Percentiles rank a stretch among this genome's conserved stretches.
Conservation (phyloP, 169 alveolate species). For the Plasmodium vivax region DNA sequence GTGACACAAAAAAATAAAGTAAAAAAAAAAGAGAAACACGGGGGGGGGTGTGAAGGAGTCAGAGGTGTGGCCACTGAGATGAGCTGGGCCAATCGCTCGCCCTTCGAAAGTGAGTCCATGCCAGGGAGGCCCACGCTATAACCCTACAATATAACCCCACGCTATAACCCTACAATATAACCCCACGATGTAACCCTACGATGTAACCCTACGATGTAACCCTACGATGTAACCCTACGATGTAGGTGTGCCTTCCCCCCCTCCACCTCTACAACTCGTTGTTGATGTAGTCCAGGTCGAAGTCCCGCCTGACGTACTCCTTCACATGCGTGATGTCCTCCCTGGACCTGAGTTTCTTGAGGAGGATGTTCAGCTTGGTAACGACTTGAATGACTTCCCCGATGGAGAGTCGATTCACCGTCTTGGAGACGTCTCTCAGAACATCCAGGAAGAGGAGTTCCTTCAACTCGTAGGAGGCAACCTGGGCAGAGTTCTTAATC, state of each 20-base stretch:
- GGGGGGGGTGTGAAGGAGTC: neutral
- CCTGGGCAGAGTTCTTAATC: conserved; percentile 17
- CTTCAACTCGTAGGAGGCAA: conserved; percentile 44
- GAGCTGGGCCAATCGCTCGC: no score
- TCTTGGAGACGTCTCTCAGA: conserved; percentile 41
- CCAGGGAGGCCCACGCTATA: neutral
- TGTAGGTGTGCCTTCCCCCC: neutral
- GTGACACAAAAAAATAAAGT: neutral
- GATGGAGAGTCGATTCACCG: conserved; percentile 5
- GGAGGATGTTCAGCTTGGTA: conserved; percentile 30
- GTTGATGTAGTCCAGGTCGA: conserved; percentile 22
- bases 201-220: no score
- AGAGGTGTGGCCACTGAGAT: neutral
- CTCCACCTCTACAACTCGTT: conserved; percentile 1
- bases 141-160: no score
- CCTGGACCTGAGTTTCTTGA: conserved; percentile 65
- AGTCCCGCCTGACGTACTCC: conserved; percentile 8
- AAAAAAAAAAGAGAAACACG: neutral
- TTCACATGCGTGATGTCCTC: conserved; percentile 35
- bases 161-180: no score
- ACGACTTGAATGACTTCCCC: conserved; percentile 16
- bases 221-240: no score
- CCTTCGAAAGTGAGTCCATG: neutral
- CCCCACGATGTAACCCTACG: no score
- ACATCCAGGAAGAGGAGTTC: conserved; percentile 50